These are phyloP conservation scores for Nannochloropsis oceanica DNA, from an alignment of 108 stramenopile species.

Conservation along the genomic window DNA sequence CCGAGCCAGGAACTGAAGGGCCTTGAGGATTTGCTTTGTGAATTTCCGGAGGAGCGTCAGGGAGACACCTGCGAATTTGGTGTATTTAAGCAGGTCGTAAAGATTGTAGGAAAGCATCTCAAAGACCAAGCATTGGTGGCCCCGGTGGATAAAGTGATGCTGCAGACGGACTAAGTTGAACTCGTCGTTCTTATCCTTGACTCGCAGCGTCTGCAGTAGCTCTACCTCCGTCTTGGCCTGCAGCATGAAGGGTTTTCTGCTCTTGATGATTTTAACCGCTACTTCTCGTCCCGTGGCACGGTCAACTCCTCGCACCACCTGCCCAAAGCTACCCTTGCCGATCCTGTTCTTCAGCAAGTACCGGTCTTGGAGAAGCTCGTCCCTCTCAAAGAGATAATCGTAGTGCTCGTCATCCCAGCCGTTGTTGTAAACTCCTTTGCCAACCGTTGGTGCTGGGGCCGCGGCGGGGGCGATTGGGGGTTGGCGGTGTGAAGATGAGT, in stretches of 20 bases:
- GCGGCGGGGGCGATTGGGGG: neutral
- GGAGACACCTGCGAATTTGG: constrained; percentile 86
- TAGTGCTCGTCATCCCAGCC: constrained; percentile 96
- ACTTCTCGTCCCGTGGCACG: constrained; percentile 45
- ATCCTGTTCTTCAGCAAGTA: constrained; percentile 81
- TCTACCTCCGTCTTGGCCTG: constrained; percentile 94
- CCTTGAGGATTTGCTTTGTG: constrained; percentile 82
- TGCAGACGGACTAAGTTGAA: constrained; percentile 58
- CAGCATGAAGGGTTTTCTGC: constrained; percentile 78
- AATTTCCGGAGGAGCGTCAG: constrained; percentile 91
- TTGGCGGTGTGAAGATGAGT: neutral
- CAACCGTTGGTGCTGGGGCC: neutral
- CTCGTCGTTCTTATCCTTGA: constrained; percentile 27
- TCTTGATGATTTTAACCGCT: constrained; percentile 97
- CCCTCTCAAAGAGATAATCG: constrained; percentile 72
- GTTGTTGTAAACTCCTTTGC: constrained; percentile 40
- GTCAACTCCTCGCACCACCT: constrained; percentile 75
- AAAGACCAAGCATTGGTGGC: constrained; percentile 88
- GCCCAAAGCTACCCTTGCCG: constrained; percentile 91
- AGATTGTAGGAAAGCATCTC: constrained; percentile 93
- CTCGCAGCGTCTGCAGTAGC: constrained; percentile 45
- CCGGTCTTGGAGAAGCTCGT: constrained; percentile 60
- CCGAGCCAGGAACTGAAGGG: constrained; percentile 66
- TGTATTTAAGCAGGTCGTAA: constrained; percentile 89
- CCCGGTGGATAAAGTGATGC: constrained; percentile 71